Conservation (phyloP, 1,139 yeast genomes). For the Nakaseomyces glabratus region DNA sequence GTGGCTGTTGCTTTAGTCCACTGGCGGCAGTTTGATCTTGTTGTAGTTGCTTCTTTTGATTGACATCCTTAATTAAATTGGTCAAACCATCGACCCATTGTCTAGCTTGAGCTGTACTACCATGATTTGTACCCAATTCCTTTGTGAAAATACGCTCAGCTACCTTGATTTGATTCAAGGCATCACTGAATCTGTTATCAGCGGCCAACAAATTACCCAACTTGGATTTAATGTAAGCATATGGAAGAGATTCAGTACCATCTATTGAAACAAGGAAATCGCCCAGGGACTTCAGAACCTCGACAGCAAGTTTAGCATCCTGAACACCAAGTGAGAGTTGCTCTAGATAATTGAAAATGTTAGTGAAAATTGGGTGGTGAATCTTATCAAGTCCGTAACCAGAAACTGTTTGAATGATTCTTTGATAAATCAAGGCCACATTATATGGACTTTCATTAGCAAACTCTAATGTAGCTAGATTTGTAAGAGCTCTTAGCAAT, state of each 20-base stretch:
- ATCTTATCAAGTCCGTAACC: conserved; percentile 36
- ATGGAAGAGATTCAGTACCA: conserved; percentile 51
- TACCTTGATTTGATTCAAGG: conserved; percentile 51
- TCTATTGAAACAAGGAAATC: conserved; percentile 40
- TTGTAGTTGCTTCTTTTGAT: conserved; percentile 23
- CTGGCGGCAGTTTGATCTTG: conserved; percentile 19
- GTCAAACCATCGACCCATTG: conserved; percentile 47
- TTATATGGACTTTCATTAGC: conserved; percentile 50
- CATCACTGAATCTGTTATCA: conserved; percentile 42
- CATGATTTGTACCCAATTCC: conserved; percentile 37
- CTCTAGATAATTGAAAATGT: conserved; percentile 54
- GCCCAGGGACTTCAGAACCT: conserved; percentile 43
- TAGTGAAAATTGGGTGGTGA: conserved; percentile 63
- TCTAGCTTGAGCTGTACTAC: conserved; percentile 36
- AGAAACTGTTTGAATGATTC: conserved; percentile 52
- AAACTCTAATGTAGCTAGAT: conserved; percentile 66
- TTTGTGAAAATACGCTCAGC: conserved; percentile 52
- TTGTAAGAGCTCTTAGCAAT: conserved; percentile 61
- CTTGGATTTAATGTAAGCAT: conserved; percentile 54
- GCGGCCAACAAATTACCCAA: conserved; percentile 48
- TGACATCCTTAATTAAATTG: conserved; percentile 22
- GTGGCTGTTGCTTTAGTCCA: conserved; percentile 10
- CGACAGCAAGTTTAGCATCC: conserved; percentile 37
- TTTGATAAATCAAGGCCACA: conserved; percentile 53
- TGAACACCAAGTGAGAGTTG: conserved; percentile 37